Percentiles rank a stretch among this genome's conserved stretches.
phyloP scores from a whole-genome alignment of 2,329 filamentous ascomycete genomes.

The Talaromyces sp. region DNA sequence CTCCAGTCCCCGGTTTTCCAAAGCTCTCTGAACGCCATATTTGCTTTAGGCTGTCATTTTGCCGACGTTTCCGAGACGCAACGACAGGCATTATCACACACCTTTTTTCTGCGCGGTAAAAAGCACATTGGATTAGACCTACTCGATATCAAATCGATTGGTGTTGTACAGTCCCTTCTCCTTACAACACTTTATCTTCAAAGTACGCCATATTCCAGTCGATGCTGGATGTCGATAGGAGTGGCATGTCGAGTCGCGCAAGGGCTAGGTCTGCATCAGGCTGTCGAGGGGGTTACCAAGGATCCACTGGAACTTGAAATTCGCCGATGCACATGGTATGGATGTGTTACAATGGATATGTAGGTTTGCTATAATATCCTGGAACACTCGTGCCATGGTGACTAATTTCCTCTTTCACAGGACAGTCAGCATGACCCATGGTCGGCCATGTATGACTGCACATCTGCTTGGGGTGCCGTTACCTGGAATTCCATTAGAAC shows the following conservation, averaged over 20 bases:
- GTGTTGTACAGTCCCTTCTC: conserved; percentile 42
- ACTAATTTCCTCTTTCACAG: conserved; percentile 19
- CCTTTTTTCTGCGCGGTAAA: conserved; percentile 37
- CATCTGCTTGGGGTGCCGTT: conserved; percentile 27
- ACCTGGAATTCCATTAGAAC: conserved; percentile 18
- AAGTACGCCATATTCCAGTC: conserved; percentile 40
- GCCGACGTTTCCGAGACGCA: conserved; percentile 32
- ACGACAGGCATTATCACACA: conserved; percentile 27
- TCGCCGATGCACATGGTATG: conserved; percentile 39
- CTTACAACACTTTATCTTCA: conserved; percentile 41
- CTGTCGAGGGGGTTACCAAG: conserved; percentile 20
- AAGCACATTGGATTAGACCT: conserved; percentile 38
- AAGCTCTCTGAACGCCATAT: conserved; percentile 43
- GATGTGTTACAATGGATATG: conserved; percentile 41
- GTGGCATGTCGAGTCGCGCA: conserved; percentile 43
- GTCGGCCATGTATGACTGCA: conserved; percentile 33
- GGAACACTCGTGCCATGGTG: too few relatives aligned
- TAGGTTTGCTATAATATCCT: conserved; percentile 21
- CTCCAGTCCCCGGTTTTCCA: conserved; percentile 36
- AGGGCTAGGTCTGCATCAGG: conserved; percentile 43
- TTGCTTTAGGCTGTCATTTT: conserved; percentile 43
- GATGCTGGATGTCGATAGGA: conserved; percentile 46
- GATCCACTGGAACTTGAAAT: conserved; percentile 37
- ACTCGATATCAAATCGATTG: conserved; percentile 37
- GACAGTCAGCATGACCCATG: conserved; percentile 40